Base-by-base conservation (phyloP, 2,329 filamentous ascomycete species). In the Verticillium klebahnii region DNA sequence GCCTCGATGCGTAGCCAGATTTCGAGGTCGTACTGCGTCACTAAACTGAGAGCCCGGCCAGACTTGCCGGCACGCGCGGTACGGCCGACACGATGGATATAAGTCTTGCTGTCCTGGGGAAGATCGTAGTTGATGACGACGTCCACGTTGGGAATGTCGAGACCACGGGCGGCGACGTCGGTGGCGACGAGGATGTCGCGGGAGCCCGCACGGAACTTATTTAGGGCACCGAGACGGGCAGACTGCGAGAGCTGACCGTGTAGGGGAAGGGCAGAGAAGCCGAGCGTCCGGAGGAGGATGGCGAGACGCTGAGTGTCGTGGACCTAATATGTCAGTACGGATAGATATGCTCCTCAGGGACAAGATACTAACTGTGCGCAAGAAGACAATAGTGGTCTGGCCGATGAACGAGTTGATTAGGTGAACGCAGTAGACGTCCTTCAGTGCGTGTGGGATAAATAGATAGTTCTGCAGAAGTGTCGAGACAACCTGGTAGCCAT, bases 201-300 rank as follows among this genome's bases (percentile, higher is more conserved):
- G n/a, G 84, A 86, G 8, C 89, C 87, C 3, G 89, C 82, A 60
- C 90, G 88, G 82, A 99, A 98, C 73, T 98, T 98, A 73, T 90
- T 91, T 9, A 99, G 81, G 0, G 95, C 91, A 7, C 92, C 93
- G 1, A 98, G 79, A 67, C 95, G 92, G 17, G 91, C 85, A 1
- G 91, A 91, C 74, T 99, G 95, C 1, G 88, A 93, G 58, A 99
- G 85, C 72, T 97, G 92, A 9, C 94, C 95, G 75, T 99, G 94
- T 0, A 99, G 83, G 0, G 95, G 94, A 63, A 98, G 95, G 4
- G 93, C 94, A 50, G 89, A 89, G 71, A 97, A 95, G 32, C 93
- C 94, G 3, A 99, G 85, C 0, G 89, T 84, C 57, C 94, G 88
- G 2, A 97, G 83, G 17, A 99, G 77, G 69, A 96, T 90, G 29